Evolutionary conservation across 768 basidiomycete species (phyloP).

Genomic region (Collybia sp.): DNA sequence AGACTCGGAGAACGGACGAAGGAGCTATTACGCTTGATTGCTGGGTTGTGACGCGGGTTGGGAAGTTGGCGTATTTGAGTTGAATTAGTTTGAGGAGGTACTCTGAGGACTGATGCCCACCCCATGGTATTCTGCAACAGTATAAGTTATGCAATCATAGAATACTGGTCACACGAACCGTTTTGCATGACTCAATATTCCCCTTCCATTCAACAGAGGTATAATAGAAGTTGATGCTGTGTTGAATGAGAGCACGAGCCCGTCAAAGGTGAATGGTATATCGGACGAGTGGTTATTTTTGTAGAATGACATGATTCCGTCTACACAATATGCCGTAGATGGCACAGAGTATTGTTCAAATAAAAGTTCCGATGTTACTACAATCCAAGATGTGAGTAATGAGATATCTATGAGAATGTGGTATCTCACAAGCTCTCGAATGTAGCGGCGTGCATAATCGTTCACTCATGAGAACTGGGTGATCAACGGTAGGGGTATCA

Average conservation of each 20-base stretch:
- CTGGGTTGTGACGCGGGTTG: conserved; percentile 68
- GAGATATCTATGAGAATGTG: conserved; percentile 1
- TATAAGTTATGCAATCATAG: neutral
- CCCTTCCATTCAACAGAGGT: conserved; percentile 79
- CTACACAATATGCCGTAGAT: conserved; percentile 81
- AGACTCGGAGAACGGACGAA: neutral
- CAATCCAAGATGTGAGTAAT: neutral
- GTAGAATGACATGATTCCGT: conserved; percentile 91
- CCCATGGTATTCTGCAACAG: conserved; percentile 81
- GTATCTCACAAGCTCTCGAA: conserved; percentile 72
- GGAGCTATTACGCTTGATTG: conserved; percentile 67
- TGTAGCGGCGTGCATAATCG: conserved; percentile 84
- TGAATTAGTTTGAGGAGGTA: conserved; percentile 91
- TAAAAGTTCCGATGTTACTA: conserved; percentile 94
- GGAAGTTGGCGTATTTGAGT: conserved; percentile 92
- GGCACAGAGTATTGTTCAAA: conserved; percentile 92
- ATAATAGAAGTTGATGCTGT: conserved; percentile 89
- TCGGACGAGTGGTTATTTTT: conserved; percentile 51
- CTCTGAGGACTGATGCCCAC: conserved; percentile 84
- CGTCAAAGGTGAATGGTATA: conserved; percentile 54
- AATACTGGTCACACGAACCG: conserved; percentile 40
- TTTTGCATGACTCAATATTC: conserved; percentile 81
- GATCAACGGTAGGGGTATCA: conserved; percentile 68
- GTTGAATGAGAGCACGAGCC: conserved; percentile 87
- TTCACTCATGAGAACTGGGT: conserved; percentile 94